These are phyloP conservation scores for Solanum medicagineum DNA, from an alignment of 257 asterid species.

Conservation along the genomic window DNA sequence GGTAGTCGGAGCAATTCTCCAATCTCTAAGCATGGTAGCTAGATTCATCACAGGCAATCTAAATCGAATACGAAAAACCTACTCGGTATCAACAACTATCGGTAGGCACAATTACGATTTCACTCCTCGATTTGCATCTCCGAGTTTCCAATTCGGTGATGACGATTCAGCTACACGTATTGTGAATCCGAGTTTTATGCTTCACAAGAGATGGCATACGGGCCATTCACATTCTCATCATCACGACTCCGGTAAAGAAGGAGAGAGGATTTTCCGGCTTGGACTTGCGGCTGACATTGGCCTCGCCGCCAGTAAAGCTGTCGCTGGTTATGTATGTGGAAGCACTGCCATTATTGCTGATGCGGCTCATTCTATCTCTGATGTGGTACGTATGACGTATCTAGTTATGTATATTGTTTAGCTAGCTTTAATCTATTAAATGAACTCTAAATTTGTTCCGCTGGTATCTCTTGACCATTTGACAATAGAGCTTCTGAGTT, in stretches of 20 bases:
- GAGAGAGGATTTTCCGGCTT: slow-evolving; percentile 78
- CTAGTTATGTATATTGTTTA: background rate
- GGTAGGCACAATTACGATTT: background rate
- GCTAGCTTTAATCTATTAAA: background rate
- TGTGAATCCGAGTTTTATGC: slow-evolving; percentile 35
- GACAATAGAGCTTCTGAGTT: background rate
- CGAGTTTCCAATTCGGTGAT: slow-evolving; percentile 8
- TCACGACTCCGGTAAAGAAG: slow-evolving; percentile 48
- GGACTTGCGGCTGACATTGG: slow-evolving; percentile 89
- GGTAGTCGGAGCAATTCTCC: background rate
- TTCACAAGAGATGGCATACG: slow-evolving; percentile 65
- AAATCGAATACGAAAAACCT: slow-evolving; percentile 20
- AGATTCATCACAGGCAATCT: slow-evolving; percentile 25
- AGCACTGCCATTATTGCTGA: slow-evolving; percentile 97
- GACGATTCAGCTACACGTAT: background rate
- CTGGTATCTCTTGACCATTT: background rate
- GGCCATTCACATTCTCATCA: slow-evolving; percentile 40
- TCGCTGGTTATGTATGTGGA: slow-evolving; percentile 79
- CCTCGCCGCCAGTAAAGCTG: slow-evolving; percentile 75
- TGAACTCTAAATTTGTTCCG: background rate
- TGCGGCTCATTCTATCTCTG: slow-evolving; percentile 92
- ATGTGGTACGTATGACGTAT: slow-evolving; percentile 47
- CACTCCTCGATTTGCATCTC: slow-evolving; percentile 2
- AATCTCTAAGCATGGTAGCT: slow-evolving; percentile 40
- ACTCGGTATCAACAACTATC: slow-evolving; percentile 11